Percentiles rank a stretch among this genome's conserved stretches.
Evolutionary conservation across 768 basidiomycete species (phyloP).

Genomic region (Suillus decipiens): DNA sequence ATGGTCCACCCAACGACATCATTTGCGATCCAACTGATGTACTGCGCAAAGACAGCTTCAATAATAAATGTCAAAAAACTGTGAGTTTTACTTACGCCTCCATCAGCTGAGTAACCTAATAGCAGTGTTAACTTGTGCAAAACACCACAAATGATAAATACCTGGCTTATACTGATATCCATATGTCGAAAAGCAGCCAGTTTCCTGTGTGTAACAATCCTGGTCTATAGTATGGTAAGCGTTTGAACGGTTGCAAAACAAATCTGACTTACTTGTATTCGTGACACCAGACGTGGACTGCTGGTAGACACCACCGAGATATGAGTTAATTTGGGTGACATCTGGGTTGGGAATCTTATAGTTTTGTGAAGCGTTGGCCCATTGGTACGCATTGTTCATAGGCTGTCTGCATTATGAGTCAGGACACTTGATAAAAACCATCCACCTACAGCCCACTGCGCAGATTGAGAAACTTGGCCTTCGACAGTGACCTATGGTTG

Average conservation of each 20-base stretch:
- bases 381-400: constrained; percentile 71
- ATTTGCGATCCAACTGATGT: constrained; percentile 79
- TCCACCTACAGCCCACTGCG: constrained; percentile 71
- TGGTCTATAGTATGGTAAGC: constrained; percentile 47
- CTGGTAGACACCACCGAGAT: constrained; percentile 77
- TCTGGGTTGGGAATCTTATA: constrained; percentile 54
- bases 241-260: not conserved
- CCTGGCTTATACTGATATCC: constrained; percentile 84
- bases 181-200: constrained; percentile 65
- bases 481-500: constrained; percentile 35
- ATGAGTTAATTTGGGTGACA: constrained; percentile 60
- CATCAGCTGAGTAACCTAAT: constrained; percentile 34
- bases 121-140: constrained; percentile 4
- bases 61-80: not conserved
- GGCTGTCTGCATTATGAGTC: constrained; percentile 47
- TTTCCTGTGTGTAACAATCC: constrained; percentile 57
- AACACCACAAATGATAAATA: constrained; percentile 23
- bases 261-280: constrained; percentile 47
- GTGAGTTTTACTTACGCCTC: constrained; percentile 44
- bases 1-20: constrained; percentile 70
- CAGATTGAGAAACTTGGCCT: constrained; percentile 80
- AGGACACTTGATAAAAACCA: not conserved
- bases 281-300: constrained; percentile 79
- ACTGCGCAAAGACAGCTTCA: constrained; percentile 38
- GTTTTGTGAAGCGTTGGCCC: constrained; percentile 66